Evolutionary conservation across 805 yeast species (phyloP), one percentile per base, ranked within the genome.

Genomic region (Groenewaldozyma tartarivorans): DNA sequence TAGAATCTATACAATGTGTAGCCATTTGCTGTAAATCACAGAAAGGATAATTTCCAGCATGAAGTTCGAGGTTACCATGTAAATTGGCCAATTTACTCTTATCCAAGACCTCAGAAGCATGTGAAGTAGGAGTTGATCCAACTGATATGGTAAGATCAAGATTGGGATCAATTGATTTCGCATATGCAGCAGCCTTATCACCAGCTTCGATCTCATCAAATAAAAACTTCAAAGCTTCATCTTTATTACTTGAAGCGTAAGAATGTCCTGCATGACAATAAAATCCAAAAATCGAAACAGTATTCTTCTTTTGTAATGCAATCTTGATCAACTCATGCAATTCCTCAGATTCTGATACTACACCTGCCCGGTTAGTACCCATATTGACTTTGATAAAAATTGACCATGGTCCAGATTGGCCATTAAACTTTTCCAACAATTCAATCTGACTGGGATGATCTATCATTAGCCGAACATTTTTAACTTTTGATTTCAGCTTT

Each of bases 191-290:
- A 2, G 86, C 90, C 6, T 54, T 55, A 47, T 74, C 70, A 3
- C 75, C 84, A 30, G 74, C 71, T 4, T 52, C 54, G 29, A 82
- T 66, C 51, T 83, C 94, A 20, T 70, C 70, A n/a, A 71, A 36
- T 27, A 83, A 57, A 30, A 58, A 64, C 2, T 52, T 53, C 39
- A 67, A 67, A 0, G 84, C 82, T 22, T 67, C 68, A 1, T 63
- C 63, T 21, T 61, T 55, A 15, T 67, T 58, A 4, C 60, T 57
- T 0, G 80, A 64, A 1, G 62, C 62, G 52, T 83, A 83, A 0
- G 88, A 77, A 53, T 79, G 83, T 2, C 94, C 94, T 1, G 86
- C 83, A 61, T 83, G 92, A 31, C 82, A 77, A 57, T 83, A 83
- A 50, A 82, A 74, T 0, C 94, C 94, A 51, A 64, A 74, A 13